Base-by-base conservation (phyloP, 1,284 basidiomycete genomes). In the Fomitopsis betulina region DNA sequence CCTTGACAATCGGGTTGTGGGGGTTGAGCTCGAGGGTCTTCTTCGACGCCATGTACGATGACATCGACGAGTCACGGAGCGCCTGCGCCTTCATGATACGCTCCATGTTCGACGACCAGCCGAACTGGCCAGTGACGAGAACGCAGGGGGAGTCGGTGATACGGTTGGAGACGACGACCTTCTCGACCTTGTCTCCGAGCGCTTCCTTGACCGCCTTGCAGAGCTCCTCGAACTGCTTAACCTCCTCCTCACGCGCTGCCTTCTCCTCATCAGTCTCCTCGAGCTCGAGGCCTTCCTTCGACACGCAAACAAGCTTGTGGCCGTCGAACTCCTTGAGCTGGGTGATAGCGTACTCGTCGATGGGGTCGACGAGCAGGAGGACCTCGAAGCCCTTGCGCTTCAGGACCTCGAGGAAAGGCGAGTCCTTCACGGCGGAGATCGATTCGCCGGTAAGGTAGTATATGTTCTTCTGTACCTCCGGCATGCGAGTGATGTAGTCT, bases 321-420 rank as follows among this genome's bases (percentile, higher is more conserved):
- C 93, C 91, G 63, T 98, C 96, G 70, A 98, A 99, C 84, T 99
- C 96, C 86, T 98, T 99, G 76, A 99, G 87, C 76, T 98, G 96
- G 35, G 94, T 97, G 73, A 97, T 88, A 63, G 94, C 94, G 72
- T 96, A 97, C 80, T 97, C 95, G 75, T 98, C 95, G 72, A 97
- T 97, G 72, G 96, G 97, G 84, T 99, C 96, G 67, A 96, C 93
- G 68, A 99, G 91, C 68, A 99, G 89, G 53, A 99, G 84, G 60
- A 98, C 95, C 79, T 99, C 96, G 76, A 98, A 98, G 81, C 93
- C 93, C 87, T 96, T 99, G 92, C 96, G 96, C 91, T 98, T 98
- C 76, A 99, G 90, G 57, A 96, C 91, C 81, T 99, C 96, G 61
- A 99, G 87, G 96, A 99, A 99, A 39, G 96, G 96, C 59, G 96